Conservation (phyloP, 1,284 basidiomycete species). For the Kwoniella shivajii region DNA sequence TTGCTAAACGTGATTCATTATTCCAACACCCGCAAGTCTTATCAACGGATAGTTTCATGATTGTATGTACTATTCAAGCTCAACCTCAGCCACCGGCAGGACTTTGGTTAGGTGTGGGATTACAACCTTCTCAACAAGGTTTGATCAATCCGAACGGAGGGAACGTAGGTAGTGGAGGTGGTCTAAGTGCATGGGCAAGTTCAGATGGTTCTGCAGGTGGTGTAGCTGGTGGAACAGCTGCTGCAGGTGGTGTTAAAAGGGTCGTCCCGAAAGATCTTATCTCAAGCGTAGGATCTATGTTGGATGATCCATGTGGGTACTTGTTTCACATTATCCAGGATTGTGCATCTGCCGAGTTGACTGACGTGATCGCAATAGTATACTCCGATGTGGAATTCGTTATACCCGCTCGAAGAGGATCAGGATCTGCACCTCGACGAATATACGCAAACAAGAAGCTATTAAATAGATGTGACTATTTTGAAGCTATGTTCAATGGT, state of each 20-base stretch:
- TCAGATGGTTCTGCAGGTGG: constrained; percentile 45
- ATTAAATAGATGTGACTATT: constrained; percentile 73
- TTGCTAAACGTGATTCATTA: constrained; percentile 72
- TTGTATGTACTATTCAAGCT: constrained; percentile 76
- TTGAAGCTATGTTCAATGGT: constrained; percentile 57
- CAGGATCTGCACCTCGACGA: constrained; percentile 13
- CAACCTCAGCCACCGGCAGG: constrained; percentile 63
- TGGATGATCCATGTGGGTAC: constrained; percentile 65
- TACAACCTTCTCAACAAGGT: constrained; percentile 20
- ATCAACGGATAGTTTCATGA: constrained; percentile 64
- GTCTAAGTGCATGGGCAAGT: constrained; percentile 43
- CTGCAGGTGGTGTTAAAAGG: constrained; percentile 41
- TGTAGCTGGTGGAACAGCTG: constrained; percentile 45
- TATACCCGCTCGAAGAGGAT: constrained; percentile 55
- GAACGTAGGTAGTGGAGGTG: constrained; percentile 43
- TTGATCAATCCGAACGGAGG: constrained; percentile 3
- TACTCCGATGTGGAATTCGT: constrained; percentile 83
- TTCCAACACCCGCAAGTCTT: constrained; percentile 67
- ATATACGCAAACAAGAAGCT: constrained; percentile 65
- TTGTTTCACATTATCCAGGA: not conserved
- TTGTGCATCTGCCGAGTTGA: not conserved
- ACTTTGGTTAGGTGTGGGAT: constrained; percentile 47
- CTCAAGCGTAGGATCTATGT: constrained; percentile 67
- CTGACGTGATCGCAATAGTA: constrained; percentile 30
- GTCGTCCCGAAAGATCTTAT: constrained; percentile 49